Evolutionary conservation across 2,329 filamentous ascomycete species (phyloP), one percentile per base, ranked within the genome.

Genomic region (Pseudocercospora musae): DNA sequence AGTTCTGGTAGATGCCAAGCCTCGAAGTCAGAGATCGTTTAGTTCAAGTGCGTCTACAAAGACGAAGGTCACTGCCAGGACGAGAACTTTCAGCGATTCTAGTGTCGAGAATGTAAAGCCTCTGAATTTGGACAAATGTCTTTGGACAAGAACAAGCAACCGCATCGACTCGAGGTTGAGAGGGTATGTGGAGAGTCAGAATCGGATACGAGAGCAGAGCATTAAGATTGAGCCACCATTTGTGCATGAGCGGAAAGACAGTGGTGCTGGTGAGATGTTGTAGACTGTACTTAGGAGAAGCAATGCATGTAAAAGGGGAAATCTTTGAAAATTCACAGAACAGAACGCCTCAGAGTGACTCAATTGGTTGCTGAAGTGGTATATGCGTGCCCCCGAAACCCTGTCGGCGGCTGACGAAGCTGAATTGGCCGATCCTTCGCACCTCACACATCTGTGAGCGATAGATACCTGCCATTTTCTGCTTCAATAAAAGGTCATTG

Each of bases 171-270:
- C 53, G 13, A 52, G 37, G 50, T 37, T 62, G 25, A 60, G 62
- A 42, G 48, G 58, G 4, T 64, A 62, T 31, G 59, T 62, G 27
- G 49, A 64, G 3, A 62, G 62, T 49, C 62, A 66, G 48, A 64
- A 54, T 55, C 31, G 42, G 25, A 62, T 62, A 15, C 60, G 60
- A 20, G 46, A 62, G 40, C 46, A 29, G 40, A 53, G 60, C 21
- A 8, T 52, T 3, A 29, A 52, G 23, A 52, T 52, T 13, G 4
- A 9, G 42, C 11, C 42, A 7, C 9, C 9, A 8, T 20, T 20
- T 46, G 42, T 13, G 21, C n/a, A 20, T 46, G 42, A 37, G 42
- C 3, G 42, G 42, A 46, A 23, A 10, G 21, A 46, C 11, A 23
- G 18, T 37, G 33, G 33, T 37, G 15, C 15, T n/a, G 33, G 33